Conservation (phyloP, 495 filamentous ascomycete genomes). For the Lasiosphaeriaceae sp. region DNA sequence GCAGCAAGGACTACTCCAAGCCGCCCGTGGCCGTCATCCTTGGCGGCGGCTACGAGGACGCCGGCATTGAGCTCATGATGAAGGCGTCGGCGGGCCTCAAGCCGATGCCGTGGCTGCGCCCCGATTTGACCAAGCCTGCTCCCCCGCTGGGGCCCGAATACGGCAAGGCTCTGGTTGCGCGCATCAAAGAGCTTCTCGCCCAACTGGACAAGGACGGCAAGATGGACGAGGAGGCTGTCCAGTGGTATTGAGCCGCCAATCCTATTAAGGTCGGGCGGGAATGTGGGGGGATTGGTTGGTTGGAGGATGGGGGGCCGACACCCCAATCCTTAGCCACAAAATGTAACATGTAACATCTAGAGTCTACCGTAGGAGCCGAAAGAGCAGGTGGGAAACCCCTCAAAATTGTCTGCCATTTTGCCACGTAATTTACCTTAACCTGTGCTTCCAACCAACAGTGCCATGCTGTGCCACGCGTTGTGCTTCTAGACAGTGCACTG, state of each 20-base stretch:
- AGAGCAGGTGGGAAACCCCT: no score
- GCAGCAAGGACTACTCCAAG: neutral
- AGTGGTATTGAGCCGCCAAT: neutral
- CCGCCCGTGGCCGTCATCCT: neutral
- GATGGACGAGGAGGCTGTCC: neutral
- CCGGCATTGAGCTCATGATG: neutral
- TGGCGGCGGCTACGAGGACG: neutral
- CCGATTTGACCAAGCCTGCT: neutral
- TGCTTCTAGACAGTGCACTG: no score
- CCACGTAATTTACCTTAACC: no score
- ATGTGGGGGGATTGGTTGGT: no score
- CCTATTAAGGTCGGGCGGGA: no score
- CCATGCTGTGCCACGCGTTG: no score
- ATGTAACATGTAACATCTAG: no score
- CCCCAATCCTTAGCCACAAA: no score
- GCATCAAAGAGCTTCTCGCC: neutral
- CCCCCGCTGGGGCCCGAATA: neutral
- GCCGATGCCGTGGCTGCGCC: neutral
- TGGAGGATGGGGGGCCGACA: no score
- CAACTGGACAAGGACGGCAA: neutral
- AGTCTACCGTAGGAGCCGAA: no score
- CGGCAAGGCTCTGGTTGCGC: neutral
- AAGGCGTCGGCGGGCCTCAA: neutral
- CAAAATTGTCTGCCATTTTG: no score
- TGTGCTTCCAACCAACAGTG: no score